phyloP scores from a whole-genome alignment of 2,329 filamentous ascomycete species.

The Fusarium veterinarium region DNA sequence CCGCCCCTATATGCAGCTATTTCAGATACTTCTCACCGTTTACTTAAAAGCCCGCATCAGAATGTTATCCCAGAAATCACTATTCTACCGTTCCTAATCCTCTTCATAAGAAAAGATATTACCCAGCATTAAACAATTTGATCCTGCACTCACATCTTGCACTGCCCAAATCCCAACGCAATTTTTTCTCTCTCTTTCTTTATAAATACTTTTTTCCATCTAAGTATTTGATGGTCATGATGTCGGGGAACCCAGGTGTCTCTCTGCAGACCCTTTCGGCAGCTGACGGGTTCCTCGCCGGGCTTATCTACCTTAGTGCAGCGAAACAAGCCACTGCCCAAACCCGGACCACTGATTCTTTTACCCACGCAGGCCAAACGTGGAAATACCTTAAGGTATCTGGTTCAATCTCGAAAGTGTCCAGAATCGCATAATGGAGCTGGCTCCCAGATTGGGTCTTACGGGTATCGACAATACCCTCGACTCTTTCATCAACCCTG shows the following conservation, averaged over 20 bases:
- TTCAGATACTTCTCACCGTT: no score
- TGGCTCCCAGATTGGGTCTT: fast-evolving
- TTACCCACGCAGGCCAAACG: fast-evolving
- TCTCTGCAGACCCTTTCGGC: fast-evolving
- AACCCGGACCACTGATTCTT: fast-evolving
- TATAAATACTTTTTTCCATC: background rate
- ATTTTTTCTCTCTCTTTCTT: background rate
- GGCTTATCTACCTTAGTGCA: background rate
- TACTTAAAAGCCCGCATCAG: no score
- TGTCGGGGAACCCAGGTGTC: background rate
- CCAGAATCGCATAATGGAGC: fast-evolving
- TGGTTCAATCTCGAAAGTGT: fast-evolving
- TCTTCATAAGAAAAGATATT: background rate
- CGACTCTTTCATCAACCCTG: fast-evolving
- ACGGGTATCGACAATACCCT: background rate
- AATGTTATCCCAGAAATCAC: no score
- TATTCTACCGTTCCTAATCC: no score
- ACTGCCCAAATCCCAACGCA: background rate
- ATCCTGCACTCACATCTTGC: background rate
- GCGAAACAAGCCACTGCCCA: fast-evolving
- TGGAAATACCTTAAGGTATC: background rate
- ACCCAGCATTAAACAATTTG: background rate
- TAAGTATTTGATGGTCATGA: background rate
- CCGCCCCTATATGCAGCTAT: no score
- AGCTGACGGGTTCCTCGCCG: background rate